Evolutionary conservation across 441 rosid genomes (phyloP), one percentile per base, ranked within the genome.

Genomic region (Bocquillonia castaneifolia): DNA sequence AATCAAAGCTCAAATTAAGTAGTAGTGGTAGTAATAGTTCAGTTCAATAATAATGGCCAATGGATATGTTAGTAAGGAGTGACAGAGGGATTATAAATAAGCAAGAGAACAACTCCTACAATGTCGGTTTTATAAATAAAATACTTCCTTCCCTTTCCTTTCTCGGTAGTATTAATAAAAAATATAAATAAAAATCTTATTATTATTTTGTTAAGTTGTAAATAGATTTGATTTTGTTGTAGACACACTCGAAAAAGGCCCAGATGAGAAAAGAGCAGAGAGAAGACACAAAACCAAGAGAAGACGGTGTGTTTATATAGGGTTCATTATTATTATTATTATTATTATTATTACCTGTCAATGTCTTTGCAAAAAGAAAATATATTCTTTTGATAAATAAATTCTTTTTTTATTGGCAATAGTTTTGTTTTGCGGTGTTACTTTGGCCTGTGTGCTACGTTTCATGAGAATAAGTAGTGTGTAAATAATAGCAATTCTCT

Each of bases 221-320:
- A 77, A 75, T 74, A 77, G 73, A 74, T 75, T 72, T 45, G 51
- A 40, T 6, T 6, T 13, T 42, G 15, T 73, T 69, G 69, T 71
- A 73, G 70, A 12, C 54, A 50, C 17, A 18, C 23, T 69, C 63
- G 69, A 69, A 73, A 68, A 59, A 63, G 66, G 48, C 81, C 36
- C 68, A 59, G 66, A 45, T 14, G 55, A 65, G 69, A n/a, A 3
- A 2, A 29, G 1, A 6, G n/a, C 18, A 14, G 0, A 26, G 3
- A n/a, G 0, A 9, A 10, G 3, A 28, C 54, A 13, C 17, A 8
- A 54, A 26, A 25, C 25, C 5, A 28, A 65, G 28, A 26, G 67
- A 17, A 23, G 45, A 25, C 7, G 69, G 25, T 7, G 70, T 29
- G 70, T 14, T 28, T 67, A 28, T 67, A 67, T 67, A 68, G 64